Base-by-base conservation (phyloP, 352 stramenopile genomes). In the Pythium folliculosum region DNA sequence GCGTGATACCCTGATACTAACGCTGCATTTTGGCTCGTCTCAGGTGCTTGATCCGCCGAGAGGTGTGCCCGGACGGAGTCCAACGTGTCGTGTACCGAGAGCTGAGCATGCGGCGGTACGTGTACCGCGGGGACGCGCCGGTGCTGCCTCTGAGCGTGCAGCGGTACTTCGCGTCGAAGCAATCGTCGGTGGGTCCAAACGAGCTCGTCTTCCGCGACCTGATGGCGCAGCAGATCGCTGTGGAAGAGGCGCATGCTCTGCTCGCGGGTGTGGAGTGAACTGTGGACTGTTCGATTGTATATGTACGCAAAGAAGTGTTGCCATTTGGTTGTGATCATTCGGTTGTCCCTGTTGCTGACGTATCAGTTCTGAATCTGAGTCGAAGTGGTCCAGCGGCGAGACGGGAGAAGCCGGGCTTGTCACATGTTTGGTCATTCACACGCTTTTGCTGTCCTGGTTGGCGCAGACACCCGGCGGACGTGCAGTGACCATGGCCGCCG, bases 1-100 rank as follows among this genome's bases (percentile, higher is more conserved):
- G 40, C 45, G 16, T 37, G 32, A 9, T 9, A 37, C 32, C 17
- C 45, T 51, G 45, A 10, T 37, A 51, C 45, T 51, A 25, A 14
- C 45, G 12, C 16, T 51, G 23, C 5, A 50, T 19, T 44, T 13
- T 44, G 2, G 2, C 12, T 17, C 9, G 9, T 44, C 38, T 13
- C 43, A 56, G 49, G 14, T 56, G 10, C 4, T 40, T 85, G 27
- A 69, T 85, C 27, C 75, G 71, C 3, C 73, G 65, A 1, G 79
- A 88, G 38, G 32, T 77, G 35, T 88, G 77, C 50, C 63, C 59
- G 1, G 79, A 88, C 45, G 77, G 77, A 56, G 72, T 81, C 22
- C 71, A 85, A 48, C 77, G 77, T 3, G 14, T 35, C n/a, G 53
- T 60, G 17, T 60, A 37, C 23, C 35, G 53, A 35, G 43, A 54